Base-by-base conservation (phyloP, 1,284 basidiomycete genomes). In the Inonotus hispidus region DNA sequence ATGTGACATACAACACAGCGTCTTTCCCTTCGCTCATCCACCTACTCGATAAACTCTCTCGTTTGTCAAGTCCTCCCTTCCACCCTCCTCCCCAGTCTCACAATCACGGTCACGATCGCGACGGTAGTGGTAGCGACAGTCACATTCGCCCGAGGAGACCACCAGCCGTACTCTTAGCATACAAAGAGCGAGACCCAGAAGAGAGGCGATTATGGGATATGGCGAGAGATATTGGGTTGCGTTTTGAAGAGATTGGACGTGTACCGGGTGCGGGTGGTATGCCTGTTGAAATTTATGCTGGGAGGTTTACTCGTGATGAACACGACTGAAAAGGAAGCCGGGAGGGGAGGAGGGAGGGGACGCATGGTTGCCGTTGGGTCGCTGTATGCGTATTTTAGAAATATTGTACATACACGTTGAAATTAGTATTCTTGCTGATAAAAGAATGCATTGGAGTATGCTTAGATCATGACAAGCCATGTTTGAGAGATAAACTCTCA, bases 1-100 rank as follows among this genome's bases (percentile, higher is more conserved):
- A 95, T 68, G 90, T 95, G 8, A 88, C 92, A 0, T 95, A 95
- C 75, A 95, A 95, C 73, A 92, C 90, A 0, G 74, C 84, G 0
- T 90, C 91, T 1, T 95, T 95, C 72, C 82, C 87, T 4, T 75
- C 85, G 0, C 79, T 92, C 43, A 72, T 87, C 19, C 71, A 73
- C 32, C 89, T 85, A 0, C 71, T 91, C 32, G 4, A 32, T 8
- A 3, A 4, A 3, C 32, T 32, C 32, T 32, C 32, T 32, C 32
- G 32, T 32, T 8, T 8, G 23, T 71, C 74, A 2, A 70, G 69
- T 67, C 11, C 64, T 76, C 23, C 6, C 68, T 41, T 67, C 63
- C 21, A 43, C 14, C 68, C 37, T 62, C 64, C 45, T 64, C 73
- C 5, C 84, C 86, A 1, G 32, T 32, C 32, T 8, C 32, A 32